Conservation (phyloP, 2,329 filamentous ascomycete species). For the Domatiomyces globalis region DNA sequence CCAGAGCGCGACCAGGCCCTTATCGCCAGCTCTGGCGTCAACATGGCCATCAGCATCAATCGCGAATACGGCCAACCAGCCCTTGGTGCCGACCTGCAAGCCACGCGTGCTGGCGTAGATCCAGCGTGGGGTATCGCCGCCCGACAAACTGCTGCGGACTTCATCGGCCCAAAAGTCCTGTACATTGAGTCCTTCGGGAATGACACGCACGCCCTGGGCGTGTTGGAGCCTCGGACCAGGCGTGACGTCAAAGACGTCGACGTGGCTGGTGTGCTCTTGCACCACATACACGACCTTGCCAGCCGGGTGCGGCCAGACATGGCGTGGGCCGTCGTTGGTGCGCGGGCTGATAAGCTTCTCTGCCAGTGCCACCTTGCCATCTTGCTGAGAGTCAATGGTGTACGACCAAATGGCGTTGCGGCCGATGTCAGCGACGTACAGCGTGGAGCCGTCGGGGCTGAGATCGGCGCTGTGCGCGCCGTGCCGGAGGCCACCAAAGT, state of each 20-base stretch:
- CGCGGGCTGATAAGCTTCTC: conserved; percentile 16
- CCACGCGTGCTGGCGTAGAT: conserved; percentile 17
- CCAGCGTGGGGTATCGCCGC: conserved; percentile 10
- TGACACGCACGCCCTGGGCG: conserved; percentile 15
- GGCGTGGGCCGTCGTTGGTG: conserved; percentile 15
- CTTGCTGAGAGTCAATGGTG: conserved; percentile 5
- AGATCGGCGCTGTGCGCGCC: conserved; percentile 20
- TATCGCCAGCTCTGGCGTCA: conserved; percentile 5
- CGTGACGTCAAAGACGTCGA: conserved; percentile 14
- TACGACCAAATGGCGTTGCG: conserved; percentile 19
- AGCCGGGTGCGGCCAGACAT: conserved; percentile 17
- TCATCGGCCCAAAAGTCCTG: conserved; percentile 18
- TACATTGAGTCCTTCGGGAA: conserved; percentile 8
- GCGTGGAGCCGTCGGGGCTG: conserved; percentile 13
- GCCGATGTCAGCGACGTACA: conserved; percentile 21
- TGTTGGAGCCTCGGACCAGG: conserved; percentile 7
- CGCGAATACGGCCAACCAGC: conserved; percentile 16
- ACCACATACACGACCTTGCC: conserved; percentile 15
- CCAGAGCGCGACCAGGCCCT: conserved; percentile 14
- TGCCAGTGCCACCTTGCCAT: conserved; percentile 6
- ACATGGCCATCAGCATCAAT: conserved; percentile 10
- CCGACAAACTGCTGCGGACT: conserved; percentile 14
- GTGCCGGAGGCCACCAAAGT: conserved; percentile 19
- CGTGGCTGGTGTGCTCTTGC: conserved; percentile 17
- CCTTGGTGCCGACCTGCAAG: conserved; percentile 10